These are phyloP conservation scores for Antarctomyces pellizariae DNA, from an alignment of 495 filamentous ascomycete species.

Conservation along the genomic window DNA sequence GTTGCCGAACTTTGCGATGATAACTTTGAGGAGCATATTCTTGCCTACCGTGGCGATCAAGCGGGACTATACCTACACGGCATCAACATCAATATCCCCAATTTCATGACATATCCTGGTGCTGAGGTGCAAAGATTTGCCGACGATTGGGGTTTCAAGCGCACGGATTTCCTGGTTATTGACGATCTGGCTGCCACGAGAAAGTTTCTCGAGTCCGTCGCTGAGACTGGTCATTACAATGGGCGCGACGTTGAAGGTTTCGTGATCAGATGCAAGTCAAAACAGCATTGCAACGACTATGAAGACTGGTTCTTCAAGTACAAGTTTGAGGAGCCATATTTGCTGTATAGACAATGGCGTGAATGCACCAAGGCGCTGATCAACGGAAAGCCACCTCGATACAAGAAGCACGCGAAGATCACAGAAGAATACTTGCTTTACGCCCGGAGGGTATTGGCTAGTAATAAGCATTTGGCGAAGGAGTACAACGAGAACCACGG, in stretches of 20 bases:
- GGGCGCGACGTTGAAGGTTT: slow-evolving; percentile 92
- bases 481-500: slow-evolving; percentile 72
- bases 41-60: slow-evolving; percentile 64
- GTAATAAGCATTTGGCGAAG: slow-evolving; percentile 35
- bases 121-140: slow-evolving; percentile 68
- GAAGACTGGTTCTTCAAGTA: slow-evolving; percentile 98
- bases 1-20: slow-evolving; percentile 96
- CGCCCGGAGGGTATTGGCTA: slow-evolving; percentile 44
- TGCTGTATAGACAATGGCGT: slow-evolving; percentile 97
- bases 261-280: slow-evolving; percentile 71
- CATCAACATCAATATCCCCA: slow-evolving; percentile 78
- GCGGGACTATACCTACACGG: slow-evolving; percentile 89
- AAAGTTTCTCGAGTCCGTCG: slow-evolving; percentile 57
- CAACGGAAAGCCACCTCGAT: slow-evolving; percentile 42
- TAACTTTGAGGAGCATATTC: slow-evolving; percentile 85
- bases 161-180: slow-evolving; percentile 56
- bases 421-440: slow-evolving; percentile 78
- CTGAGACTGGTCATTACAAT: slow-evolving; percentile 65
- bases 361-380: slow-evolving; percentile 90
- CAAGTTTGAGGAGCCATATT: slow-evolving; percentile 96
- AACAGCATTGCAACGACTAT: slow-evolving; percentile 12
- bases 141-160: slow-evolving; percentile 82
- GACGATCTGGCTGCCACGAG: slow-evolving; percentile 51
- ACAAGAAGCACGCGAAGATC: slow-evolving; percentile 69
- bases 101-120: slow-evolving; percentile 67